These are phyloP conservation scores for Ramaria rubella DNA, from an alignment of 768 basidiomycete species.

Conservation along the genomic window DNA sequence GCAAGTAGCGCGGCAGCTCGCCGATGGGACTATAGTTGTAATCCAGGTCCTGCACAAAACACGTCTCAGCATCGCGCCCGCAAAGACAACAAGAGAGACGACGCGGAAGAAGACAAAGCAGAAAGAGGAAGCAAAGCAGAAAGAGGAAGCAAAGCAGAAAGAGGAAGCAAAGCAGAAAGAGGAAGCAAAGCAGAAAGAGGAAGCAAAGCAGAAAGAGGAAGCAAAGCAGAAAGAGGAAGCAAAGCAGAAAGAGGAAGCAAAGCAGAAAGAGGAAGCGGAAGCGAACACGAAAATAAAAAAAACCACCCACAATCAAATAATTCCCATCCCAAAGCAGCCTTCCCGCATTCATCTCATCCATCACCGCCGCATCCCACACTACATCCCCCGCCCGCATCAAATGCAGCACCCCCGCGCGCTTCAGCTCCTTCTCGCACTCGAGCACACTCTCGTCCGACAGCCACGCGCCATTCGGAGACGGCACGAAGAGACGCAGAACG, in stretches of 20 bases:
- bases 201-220: no score
- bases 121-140: no score
- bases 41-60: slow-evolving; percentile 61
- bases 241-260: not conserved
- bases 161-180: no score
- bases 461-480: slow-evolving; percentile 83
- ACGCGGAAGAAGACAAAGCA: no score
- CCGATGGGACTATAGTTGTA: slow-evolving; percentile 72
- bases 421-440: slow-evolving; percentile 77
- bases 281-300: slow-evolving; percentile 1
- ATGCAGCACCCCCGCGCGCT: slow-evolving; percentile 54
- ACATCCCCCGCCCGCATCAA: slow-evolving; percentile 72
- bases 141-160: no score
- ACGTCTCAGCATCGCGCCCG: not conserved
- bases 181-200: no score
- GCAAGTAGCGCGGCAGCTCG: slow-evolving; percentile 74
- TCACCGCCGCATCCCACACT: slow-evolving; percentile 81
- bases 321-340: slow-evolving; percentile 83
- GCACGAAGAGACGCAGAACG: slow-evolving; percentile 74
- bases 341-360: slow-evolving; percentile 83
- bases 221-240: no score
- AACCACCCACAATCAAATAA: slow-evolving; percentile 66
- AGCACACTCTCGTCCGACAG: slow-evolving; percentile 73
- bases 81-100: not conserved
- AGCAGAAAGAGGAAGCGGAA: not conserved